phyloP scores from a whole-genome alignment of 371 early-diverging fungal species.

The Apophysomyces sp. region DNA sequence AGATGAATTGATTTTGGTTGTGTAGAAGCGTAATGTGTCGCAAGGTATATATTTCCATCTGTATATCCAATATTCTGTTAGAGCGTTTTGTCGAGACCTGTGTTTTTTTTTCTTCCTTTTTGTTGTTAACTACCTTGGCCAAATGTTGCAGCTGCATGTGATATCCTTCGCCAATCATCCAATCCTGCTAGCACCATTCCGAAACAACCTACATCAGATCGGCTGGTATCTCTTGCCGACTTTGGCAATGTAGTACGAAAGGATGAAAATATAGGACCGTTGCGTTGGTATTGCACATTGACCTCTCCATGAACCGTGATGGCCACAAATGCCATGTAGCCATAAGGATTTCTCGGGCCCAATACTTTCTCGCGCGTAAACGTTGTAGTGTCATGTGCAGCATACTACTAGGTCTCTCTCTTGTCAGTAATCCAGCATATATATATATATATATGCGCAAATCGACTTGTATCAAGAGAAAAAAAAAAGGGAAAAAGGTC shows the following conservation, averaged over 20 bases:
- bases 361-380: constrained; percentile 14
- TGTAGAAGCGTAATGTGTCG: constrained; percentile 29
- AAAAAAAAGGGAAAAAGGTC: not conserved
- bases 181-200: constrained; percentile 34
- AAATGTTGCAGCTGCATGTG: constrained; percentile 38
- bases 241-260: constrained; percentile 37
- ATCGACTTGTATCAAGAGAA: too few species aligned
- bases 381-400: constrained; percentile 4
- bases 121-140: constrained; percentile 15
- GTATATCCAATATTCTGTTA: not conserved
- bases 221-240: constrained; percentile 24
- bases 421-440: not conserved
- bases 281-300: constrained; percentile 45
- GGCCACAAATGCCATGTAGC: constrained; percentile 37
- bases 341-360: constrained; percentile 47
- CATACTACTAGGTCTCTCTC: constrained; percentile 13
- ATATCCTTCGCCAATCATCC: constrained; percentile 43
- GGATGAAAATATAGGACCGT: constrained; percentile 32
- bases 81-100: too few species aligned
- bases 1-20: constrained; percentile 29
- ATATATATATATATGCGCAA: too few species aligned
- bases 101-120: not conserved
- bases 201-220: constrained; percentile 35
- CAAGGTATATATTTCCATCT: constrained; percentile 35
- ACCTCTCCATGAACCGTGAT: constrained; percentile 45